These are phyloP conservation scores for Fusarium sp. DNA, from an alignment of 2,329 filamentous ascomycete species.

Conservation along the genomic window DNA sequence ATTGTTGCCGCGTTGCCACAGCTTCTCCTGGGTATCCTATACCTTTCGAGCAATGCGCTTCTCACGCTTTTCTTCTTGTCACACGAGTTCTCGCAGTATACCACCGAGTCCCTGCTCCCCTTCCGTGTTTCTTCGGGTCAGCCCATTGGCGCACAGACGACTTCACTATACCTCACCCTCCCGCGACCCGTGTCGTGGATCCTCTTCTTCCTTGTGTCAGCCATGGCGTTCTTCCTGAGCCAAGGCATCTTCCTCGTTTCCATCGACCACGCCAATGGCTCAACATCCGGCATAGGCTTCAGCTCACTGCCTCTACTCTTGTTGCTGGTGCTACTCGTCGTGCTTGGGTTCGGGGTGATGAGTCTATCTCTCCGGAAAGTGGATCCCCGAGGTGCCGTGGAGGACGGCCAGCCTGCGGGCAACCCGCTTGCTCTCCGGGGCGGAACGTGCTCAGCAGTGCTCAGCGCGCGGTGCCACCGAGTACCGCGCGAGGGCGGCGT, in stretches of 20 bases:
- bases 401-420: conserved; percentile 56
- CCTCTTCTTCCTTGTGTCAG: conserved; percentile 61
- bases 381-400: conserved; percentile 53
- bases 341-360: conserved; percentile 54
- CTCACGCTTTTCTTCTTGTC: conserved; percentile 66
- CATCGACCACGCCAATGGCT: conserved; percentile 48
- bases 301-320: conserved; percentile 61
- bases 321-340: conserved; percentile 58
- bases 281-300: conserved; percentile 56
- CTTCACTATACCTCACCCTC: conserved; percentile 66
- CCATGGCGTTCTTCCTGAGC: conserved; percentile 63
- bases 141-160: conserved; percentile 62
- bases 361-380: conserved; percentile 60
- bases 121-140: conserved; percentile 65
- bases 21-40: conserved; percentile 63
- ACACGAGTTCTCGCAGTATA: conserved; percentile 65
- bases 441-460: conserved; percentile 67
- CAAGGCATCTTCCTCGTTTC: conserved; percentile 59
- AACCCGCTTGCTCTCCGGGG: conserved; percentile 66
- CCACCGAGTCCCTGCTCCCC: conserved; percentile 45
- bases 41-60: conserved; percentile 64
- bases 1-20: conserved; percentile 65
- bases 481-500: conserved; percentile 51
- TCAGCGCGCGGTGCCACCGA: conserved; percentile 65
- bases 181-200: conserved; percentile 63